Percentiles rank a stretch among this genome's conserved stretches.
These are phyloP conservation scores for Fusarium buharicum DNA, from an alignment of 2,329 filamentous ascomycete species.

Conservation along the genomic window DNA sequence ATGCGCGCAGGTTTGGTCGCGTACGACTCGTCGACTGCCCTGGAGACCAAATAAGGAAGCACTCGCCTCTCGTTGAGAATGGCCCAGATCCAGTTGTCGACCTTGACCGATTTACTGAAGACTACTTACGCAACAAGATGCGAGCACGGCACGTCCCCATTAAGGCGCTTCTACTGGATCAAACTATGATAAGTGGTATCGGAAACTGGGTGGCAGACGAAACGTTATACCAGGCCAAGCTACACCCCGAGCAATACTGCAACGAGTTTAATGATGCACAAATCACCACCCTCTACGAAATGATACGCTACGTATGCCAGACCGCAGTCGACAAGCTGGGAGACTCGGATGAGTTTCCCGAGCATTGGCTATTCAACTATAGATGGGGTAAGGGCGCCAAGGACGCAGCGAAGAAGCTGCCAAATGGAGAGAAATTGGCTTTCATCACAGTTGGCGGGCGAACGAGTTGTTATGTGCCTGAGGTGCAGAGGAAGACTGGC, in stretches of 20 bases:
- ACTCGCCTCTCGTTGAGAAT: conserved; percentile 86
- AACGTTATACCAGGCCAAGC: conserved; percentile 84
- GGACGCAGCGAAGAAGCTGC: conserved; percentile 71
- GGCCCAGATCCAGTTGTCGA: conserved; percentile 93
- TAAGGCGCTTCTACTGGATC: conserved; percentile 89
- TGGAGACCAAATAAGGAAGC: conserved; percentile 77
- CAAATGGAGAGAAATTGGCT: conserved; percentile 84
- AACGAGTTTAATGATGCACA: conserved; percentile 80
- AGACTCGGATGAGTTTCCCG: conserved; percentile 85
- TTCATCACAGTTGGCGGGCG: conserved; percentile 91
- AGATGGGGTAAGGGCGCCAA: conserved; percentile 93
- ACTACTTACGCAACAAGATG: conserved; percentile 79
- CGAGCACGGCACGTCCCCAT: conserved; percentile 82
- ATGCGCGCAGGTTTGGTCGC: conserved; percentile 80
- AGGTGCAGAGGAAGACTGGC: conserved; percentile 82
- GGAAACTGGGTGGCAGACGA: conserved; percentile 99
- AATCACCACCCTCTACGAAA: conserved; percentile 75
- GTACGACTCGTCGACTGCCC: conserved; percentile 85
- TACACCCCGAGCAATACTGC: conserved; percentile 94
- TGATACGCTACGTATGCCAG: conserved; percentile 81
- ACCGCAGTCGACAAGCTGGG: conserved; percentile 81
- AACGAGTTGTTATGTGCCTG: conserved; percentile 89
- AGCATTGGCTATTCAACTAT: conserved; percentile 88
- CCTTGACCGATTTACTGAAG: conserved; percentile 77
- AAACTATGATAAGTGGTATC: conserved; percentile 88